Conservation (phyloP, 108 stramenopile species). For the Epithemia pelagica region DNA sequence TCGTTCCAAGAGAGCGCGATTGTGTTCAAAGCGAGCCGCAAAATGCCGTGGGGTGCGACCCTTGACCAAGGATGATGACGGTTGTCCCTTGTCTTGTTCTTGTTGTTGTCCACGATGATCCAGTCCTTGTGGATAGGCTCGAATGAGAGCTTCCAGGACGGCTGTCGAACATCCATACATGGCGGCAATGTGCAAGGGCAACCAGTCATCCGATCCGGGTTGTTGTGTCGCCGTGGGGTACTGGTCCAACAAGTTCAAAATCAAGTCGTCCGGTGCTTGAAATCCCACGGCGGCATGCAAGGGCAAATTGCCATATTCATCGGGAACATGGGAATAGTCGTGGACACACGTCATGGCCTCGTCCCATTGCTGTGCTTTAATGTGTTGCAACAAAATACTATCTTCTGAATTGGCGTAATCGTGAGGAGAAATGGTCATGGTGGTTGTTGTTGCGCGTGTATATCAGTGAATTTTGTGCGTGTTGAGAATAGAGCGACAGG, state of each 20-base stretch:
- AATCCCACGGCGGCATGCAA: constrained; percentile 53
- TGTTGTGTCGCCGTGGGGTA: constrained; percentile 37
- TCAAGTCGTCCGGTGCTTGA: constrained; percentile 48
- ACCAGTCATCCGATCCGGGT: constrained; percentile 51
- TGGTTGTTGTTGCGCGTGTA: no score
- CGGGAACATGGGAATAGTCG: constrained; percentile 4
- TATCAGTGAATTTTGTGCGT: no score
- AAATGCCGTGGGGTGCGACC: constrained; percentile 38
- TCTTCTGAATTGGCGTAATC: constrained; percentile 9
- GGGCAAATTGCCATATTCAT: constrained; percentile 27
- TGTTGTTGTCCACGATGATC: constrained; percentile 20
- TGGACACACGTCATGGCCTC: background rate
- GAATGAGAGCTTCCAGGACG: constrained; percentile 30
- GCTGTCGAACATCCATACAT: constrained; percentile 29
- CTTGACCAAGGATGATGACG: constrained; percentile 12
- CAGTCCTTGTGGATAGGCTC: constrained; percentile 23
- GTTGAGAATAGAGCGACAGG: no score
- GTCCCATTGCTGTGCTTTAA: constrained; percentile 8
- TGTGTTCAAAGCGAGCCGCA: constrained; percentile 23
- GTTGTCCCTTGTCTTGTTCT: no score
- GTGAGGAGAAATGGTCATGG: constrained; percentile 2
- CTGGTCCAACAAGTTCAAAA: constrained; percentile 39
- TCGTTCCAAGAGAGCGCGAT: constrained; percentile 26
- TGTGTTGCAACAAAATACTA: constrained; percentile 5
- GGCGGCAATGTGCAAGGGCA: constrained; percentile 55